A percentile compares a stretch with the other conserved stretches of the same genome.
Evolutionary conservation across 768 basidiomycete species (phyloP).

Genomic region (Suillus spraguei): DNA sequence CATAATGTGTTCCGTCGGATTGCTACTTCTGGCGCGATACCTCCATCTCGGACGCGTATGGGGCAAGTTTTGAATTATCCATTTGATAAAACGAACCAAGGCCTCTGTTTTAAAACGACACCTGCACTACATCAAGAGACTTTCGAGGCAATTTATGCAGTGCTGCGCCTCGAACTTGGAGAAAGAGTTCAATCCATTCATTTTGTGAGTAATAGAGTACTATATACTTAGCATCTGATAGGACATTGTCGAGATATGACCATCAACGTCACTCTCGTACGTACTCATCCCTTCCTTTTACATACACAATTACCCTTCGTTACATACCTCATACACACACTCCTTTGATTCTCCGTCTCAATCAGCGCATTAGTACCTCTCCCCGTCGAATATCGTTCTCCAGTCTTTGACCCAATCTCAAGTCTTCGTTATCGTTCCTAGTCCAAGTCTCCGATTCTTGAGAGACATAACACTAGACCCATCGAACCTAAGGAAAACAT

Average conservation of each 20-base stretch:
- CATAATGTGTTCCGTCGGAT: conserved; percentile 42
- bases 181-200: too few species aligned
- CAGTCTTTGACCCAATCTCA: too few species aligned
- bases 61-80: conserved; percentile 41
- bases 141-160: not conserved
- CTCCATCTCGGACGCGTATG: conserved; percentile 40
- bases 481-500: not conserved
- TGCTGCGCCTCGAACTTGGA: not conserved
- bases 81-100: not conserved
- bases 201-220: not conserved
- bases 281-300: too few species aligned
- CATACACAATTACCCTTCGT: too few species aligned
- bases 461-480: not conserved
- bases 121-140: not conserved
- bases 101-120: not conserved
- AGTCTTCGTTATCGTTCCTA: too few species aligned
- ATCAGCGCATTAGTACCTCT: too few species aligned
- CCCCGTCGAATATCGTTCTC: too few species aligned
- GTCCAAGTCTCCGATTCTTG: too few species aligned
- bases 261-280: too few species aligned
- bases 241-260: too few species aligned
- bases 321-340: too few species aligned
- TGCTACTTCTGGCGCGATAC: conserved; percentile 43
- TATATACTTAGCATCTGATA: not conserved
- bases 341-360: too few species aligned